A percentile compares a stretch with the other conserved stretches of the same genome.
phyloP scores from a whole-genome alignment of 305 asterid species.

The Fraxinus angustifolia region DNA sequence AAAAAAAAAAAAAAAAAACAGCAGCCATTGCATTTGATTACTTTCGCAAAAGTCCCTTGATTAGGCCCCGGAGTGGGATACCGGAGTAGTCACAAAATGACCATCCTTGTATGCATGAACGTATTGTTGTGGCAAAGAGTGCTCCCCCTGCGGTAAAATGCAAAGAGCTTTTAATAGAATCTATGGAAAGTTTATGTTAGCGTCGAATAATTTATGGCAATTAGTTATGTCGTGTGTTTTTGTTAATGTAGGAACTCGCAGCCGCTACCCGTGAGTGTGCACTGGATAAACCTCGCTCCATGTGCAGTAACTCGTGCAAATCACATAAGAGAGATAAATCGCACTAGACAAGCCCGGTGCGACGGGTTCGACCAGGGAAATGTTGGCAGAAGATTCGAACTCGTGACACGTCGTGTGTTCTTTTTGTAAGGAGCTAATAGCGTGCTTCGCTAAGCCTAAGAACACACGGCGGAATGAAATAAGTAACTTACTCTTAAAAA shows the following conservation, averaged over 20 bases:
- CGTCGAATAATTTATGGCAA: background rate
- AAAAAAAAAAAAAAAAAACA: background rate
- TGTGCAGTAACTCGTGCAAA: no score
- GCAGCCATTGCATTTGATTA: background rate
- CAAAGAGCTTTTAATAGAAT: background rate
- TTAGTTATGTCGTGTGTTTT: no score
- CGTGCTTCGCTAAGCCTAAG: background rate
- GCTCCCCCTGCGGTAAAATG: constrained; percentile 62
- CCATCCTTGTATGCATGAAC: constrained; percentile 75
- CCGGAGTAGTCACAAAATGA: constrained; percentile 75
- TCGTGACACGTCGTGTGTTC: background rate
- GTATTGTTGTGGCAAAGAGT: constrained; percentile 89
- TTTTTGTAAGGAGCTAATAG: background rate
- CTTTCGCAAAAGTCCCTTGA: background rate
- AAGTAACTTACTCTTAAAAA: background rate
- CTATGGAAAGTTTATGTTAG: background rate
- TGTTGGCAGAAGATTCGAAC: no score
- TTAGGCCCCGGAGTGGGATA: constrained; percentile 91
- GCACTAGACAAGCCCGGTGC: no score
- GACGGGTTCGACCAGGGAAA: no score
- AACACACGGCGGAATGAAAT: background rate
- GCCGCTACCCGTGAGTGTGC: no score
- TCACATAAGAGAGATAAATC: no score
- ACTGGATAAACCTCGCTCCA: no score
- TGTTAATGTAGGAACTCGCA: no score